Conservation (phyloP, 768 basidiomycete species). For the Boletus insuetus region DNA sequence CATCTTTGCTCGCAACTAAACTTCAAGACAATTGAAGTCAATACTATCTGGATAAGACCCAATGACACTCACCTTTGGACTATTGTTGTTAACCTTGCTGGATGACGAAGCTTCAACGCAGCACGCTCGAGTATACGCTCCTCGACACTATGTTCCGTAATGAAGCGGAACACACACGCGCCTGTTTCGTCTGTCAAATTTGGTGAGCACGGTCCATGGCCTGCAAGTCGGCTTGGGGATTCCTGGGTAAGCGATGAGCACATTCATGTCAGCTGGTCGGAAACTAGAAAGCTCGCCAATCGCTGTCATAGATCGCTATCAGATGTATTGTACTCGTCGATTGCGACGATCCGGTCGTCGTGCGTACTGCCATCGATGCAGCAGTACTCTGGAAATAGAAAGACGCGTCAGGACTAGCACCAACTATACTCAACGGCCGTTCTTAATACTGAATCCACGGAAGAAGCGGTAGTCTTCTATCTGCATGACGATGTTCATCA, state of each 20-base stretch:
- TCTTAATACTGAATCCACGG: constrained; percentile 65
- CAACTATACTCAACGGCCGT: not conserved
- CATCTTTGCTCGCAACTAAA: too few relatives aligned
- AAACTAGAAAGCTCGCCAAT: constrained; percentile 59
- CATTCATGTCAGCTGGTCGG: not conserved
- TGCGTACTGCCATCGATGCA: constrained; percentile 98
- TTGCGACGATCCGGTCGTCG: constrained; percentile 91
- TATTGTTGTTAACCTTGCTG: constrained; percentile 88
- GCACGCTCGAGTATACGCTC: constrained; percentile 87
- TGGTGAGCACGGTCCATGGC: constrained; percentile 98
- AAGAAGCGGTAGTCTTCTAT: constrained; percentile 96
- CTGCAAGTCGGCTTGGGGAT: constrained; percentile 97
- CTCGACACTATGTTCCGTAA: constrained; percentile 89
- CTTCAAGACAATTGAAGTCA: too few relatives aligned
- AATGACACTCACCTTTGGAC: constrained; percentile 59
- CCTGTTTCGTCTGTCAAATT: constrained; percentile 93
- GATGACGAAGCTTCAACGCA: constrained; percentile 94
- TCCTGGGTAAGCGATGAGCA: constrained; percentile 50
- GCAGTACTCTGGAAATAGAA: constrained; percentile 67
- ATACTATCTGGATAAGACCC: too few relatives aligned
- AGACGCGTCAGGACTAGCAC: constrained; percentile 3
- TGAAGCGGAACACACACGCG: constrained; percentile 83
- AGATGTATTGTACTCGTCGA: constrained; percentile 97
- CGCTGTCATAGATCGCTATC: constrained; percentile 95
- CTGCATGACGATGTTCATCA: constrained; percentile 99